These are phyloP conservation scores for Exophiala lecanii-corni DNA, from an alignment of 2,329 filamentous ascomycete genomes.

Conservation along the genomic window DNA sequence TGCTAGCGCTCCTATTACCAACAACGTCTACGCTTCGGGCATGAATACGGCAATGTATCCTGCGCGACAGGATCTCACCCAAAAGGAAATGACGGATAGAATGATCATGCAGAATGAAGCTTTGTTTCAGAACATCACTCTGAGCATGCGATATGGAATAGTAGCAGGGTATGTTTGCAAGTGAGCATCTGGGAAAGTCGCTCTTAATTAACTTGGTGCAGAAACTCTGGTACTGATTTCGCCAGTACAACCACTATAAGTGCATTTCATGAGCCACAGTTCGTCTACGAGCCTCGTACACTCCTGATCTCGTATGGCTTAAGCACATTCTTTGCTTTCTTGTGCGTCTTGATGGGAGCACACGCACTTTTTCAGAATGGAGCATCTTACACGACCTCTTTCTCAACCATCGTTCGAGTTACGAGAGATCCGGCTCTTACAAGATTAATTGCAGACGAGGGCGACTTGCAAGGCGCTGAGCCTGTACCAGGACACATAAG, in stretches of 20 bases:
- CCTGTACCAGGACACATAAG: conserved; percentile 11
- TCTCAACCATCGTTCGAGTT: conserved; percentile 17
- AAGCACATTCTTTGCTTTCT: conserved; percentile 6
- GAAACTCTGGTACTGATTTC: background rate
- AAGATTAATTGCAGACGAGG: conserved; percentile 15
- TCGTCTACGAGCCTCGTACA: conserved; percentile 15
- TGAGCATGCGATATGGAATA: conserved; percentile 14
- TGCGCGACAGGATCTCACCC: conserved; percentile 2
- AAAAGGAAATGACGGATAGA: conserved; percentile 5
- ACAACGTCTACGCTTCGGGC: conserved; percentile 7
- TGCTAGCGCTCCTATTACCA: conserved; percentile 2
- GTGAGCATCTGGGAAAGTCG: background rate
- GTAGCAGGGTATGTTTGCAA: conserved; percentile 7
- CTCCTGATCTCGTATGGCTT: conserved; percentile 15
- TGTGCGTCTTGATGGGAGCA: conserved; percentile 11
- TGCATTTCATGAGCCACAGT: conserved; percentile 4
- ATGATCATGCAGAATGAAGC: conserved; percentile 7
- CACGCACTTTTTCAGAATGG: conserved; percentile 16
- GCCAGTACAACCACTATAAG: conserved; percentile 1
- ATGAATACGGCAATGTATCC: conserved; percentile 13
- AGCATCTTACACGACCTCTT: conserved; percentile 15
- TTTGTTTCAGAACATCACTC: conserved; percentile 17
- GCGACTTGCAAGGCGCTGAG: conserved; percentile 15
- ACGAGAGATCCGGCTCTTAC: conserved; percentile 14
- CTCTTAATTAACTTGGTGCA: background rate